phyloP scores from a whole-genome alignment of 164 flowering plant genomes.

The Berberis thunbergii region DNA sequence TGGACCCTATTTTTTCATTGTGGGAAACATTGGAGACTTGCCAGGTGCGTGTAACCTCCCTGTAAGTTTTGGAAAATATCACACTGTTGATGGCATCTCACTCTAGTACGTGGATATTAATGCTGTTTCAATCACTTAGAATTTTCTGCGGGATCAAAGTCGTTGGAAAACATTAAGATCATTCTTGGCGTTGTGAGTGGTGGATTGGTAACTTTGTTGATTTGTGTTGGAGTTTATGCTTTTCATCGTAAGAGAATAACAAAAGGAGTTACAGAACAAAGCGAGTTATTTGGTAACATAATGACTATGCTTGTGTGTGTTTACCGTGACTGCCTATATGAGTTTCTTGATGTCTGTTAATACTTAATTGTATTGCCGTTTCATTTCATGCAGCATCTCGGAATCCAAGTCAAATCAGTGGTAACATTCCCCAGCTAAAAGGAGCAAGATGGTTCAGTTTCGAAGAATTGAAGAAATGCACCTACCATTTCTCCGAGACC shows the following conservation, averaged over 20 bases:
- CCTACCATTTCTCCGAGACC: conserved; percentile 44
- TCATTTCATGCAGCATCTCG: conserved; percentile 44
- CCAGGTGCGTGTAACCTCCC: conserved; percentile 29
- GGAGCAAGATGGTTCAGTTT: conserved; percentile 83
- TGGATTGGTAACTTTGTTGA: conserved; percentile 36
- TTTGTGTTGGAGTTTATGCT: conserved; percentile 52
- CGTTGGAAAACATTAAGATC: conserved; percentile 13
- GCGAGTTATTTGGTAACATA: conserved; percentile 56
- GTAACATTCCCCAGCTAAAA: conserved; percentile 64
- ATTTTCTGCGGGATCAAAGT: no score
- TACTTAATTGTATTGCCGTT: neutral
- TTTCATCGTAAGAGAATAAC: conserved; percentile 60
- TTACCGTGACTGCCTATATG: no score
- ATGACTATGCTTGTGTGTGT: neutral
- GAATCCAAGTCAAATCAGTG: conserved; percentile 64
- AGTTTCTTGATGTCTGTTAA: no score
- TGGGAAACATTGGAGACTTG: conserved; percentile 35
- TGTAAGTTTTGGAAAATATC: neutral
- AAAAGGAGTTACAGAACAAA: conserved; percentile 50
- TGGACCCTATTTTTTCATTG: conserved; percentile 61
- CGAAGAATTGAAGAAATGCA: conserved; percentile 59
- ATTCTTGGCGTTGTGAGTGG: conserved; percentile 45
- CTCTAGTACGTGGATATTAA: neutral
- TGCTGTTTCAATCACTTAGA: conserved; percentile 18
- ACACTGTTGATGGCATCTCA: neutral